Percentiles rank a stretch among this genome's conserved stretches.
Evolutionary conservation across 345 rosid species (phyloP).

Genomic region (Corchorus olitorius): DNA sequence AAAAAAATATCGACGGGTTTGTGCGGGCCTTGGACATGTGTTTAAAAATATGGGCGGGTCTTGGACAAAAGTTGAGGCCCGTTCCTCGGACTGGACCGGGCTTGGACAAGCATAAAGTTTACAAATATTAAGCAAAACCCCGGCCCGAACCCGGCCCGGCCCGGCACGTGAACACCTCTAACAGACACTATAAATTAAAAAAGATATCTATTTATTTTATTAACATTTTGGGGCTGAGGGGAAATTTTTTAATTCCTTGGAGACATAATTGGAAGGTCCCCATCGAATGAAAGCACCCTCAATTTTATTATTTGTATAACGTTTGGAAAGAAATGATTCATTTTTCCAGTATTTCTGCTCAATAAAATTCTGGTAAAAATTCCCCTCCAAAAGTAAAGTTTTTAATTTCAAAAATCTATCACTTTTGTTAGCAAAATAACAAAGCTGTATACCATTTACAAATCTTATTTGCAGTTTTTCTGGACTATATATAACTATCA

Average conservation of each 20-base stretch:
- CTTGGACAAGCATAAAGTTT: too few relatives aligned
- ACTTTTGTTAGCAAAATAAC: neutral
- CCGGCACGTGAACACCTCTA: too few relatives aligned
- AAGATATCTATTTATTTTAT: too few relatives aligned
- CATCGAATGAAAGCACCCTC: neutral
- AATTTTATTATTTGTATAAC: conserved; percentile 6
- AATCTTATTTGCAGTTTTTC: neutral
- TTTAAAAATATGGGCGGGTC: too few relatives aligned
- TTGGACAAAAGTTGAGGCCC: too few relatives aligned
- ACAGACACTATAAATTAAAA: too few relatives aligned
- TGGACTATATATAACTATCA: neutral
- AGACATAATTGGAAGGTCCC: conserved; percentile 12
- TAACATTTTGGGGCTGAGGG: too few relatives aligned
- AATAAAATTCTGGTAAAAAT: neutral
- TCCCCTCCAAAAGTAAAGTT: neutral
- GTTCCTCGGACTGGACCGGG: too few relatives aligned
- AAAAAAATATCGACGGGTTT: too few relatives aligned
- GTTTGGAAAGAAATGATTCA: neutral
- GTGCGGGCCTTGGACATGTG: too few relatives aligned
- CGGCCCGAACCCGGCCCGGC: too few relatives aligned
- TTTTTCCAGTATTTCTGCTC: neutral
- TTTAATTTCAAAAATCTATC: neutral
- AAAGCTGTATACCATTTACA: neutral
- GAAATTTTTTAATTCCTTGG: neutral
- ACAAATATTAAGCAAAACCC: too few relatives aligned